A percentile compares a stretch with the other conserved stretches of the same genome.
Evolutionary conservation across 305 asterid genomes (phyloP).

Genomic region (Lippia alba): DNA sequence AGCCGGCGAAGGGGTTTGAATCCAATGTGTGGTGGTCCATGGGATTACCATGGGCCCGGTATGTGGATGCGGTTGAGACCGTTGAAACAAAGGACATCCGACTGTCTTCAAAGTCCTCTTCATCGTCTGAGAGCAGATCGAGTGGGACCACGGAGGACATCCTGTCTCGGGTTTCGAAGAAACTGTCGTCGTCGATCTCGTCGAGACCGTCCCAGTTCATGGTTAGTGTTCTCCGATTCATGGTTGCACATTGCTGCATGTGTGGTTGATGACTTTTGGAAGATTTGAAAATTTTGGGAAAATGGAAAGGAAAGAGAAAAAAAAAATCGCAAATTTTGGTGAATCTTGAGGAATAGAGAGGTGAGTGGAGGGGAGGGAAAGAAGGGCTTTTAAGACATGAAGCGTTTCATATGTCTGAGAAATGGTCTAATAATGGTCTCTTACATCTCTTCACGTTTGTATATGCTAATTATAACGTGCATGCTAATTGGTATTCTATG

Average conservation of each 20-base stretch:
- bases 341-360: slow-evolving; percentile 41
- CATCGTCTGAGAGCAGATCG: slow-evolving; percentile 64
- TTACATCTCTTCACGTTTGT: slow-evolving; percentile 44
- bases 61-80: slow-evolving; percentile 51
- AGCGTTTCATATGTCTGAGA: slow-evolving; percentile 37
- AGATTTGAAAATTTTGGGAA: not conserved
- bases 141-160: slow-evolving; percentile 60
- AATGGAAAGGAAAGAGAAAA: not conserved
- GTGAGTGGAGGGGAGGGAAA: slow-evolving; percentile 72
- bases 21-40: slow-evolving; percentile 28
- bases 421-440: slow-evolving; percentile 40
- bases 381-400: slow-evolving; percentile 42
- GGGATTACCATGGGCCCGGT: slow-evolving; percentile 29
- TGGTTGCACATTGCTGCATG: slow-evolving; percentile 53
- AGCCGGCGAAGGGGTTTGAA: slow-evolving; percentile 44
- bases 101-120: slow-evolving; percentile 70
- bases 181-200: slow-evolving; percentile 68
- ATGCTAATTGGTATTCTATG: not conserved
- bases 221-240: slow-evolving; percentile 79
- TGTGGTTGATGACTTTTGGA: slow-evolving; percentile 10
- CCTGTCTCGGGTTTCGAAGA: slow-evolving; percentile 69
- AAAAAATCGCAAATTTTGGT: slow-evolving; percentile 28
- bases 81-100: slow-evolving; percentile 67
- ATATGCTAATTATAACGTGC: slow-evolving; percentile 25
- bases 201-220: slow-evolving; percentile 90